Evolutionary conservation across 1,284 basidiomycete species (phyloP).

Genomic region (Mycena citricolor): DNA sequence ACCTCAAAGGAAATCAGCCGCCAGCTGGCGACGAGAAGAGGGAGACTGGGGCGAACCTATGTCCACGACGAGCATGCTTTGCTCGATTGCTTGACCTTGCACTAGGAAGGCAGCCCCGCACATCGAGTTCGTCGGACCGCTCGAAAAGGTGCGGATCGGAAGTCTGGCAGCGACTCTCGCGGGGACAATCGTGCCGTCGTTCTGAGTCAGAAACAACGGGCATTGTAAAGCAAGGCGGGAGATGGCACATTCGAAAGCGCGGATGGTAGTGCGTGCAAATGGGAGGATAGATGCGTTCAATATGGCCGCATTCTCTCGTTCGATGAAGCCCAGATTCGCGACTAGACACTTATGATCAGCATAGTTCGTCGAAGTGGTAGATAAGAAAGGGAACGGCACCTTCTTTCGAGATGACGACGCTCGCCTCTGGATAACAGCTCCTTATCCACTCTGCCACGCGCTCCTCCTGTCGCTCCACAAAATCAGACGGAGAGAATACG

Average conservation of each 20-base stretch:
- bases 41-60: too few relatives aligned
- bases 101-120: slow-evolving; percentile 23
- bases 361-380: too few relatives aligned
- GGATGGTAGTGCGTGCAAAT: slow-evolving; percentile 51
- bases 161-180: slow-evolving; percentile 47
- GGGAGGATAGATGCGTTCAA: slow-evolving; percentile 55
- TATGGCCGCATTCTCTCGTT: slow-evolving; percentile 60
- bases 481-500: slow-evolving; percentile 51
- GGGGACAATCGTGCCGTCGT: slow-evolving; percentile 54
- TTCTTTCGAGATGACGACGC: slow-evolving; percentile 35
- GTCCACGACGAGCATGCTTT: slow-evolving; percentile 45
- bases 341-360: too few relatives aligned
- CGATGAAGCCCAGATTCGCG: slow-evolving; percentile 48
- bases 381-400: too few relatives aligned
- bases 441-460: slow-evolving; percentile 42
- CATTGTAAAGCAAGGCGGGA: slow-evolving; percentile 44
- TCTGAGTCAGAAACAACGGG: slow-evolving; percentile 57
- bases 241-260: slow-evolving; percentile 48
- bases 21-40: too few relatives aligned
- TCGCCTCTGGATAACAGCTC: slow-evolving; percentile 42
- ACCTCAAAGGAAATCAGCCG: slow-evolving; percentile 43
- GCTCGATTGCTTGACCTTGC: slow-evolving; percentile 26
- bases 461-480: slow-evolving; percentile 45
- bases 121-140: slow-evolving; percentile 64
- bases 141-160: slow-evolving; percentile 58